A percentile compares a stretch with the other conserved stretches of the same genome.
phyloP scores from a whole-genome alignment of 306 rosid genomes.

The Pterocarpus macrocarpus region DNA sequence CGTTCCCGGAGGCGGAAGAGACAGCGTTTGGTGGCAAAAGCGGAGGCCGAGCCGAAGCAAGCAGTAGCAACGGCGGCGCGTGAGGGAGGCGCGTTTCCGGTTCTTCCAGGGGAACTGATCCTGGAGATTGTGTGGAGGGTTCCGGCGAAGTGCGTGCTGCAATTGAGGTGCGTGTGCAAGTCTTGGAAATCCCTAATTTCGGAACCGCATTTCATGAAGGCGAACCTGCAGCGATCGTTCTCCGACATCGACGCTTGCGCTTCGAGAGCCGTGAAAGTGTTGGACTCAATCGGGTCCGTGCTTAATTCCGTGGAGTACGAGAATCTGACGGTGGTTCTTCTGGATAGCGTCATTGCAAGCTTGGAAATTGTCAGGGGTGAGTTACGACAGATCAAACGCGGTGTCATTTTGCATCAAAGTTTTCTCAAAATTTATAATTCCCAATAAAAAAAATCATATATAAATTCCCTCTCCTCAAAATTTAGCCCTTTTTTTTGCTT shows the following conservation, averaged over 20 bases:
- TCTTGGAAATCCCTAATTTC: constrained; percentile 1
- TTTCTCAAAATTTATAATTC: neutral
- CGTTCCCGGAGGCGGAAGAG: neutral
- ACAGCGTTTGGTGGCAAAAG: neutral
- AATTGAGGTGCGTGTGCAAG: neutral
- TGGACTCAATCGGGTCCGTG: neutral
- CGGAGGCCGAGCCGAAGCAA: neutral
- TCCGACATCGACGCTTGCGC: neutral
- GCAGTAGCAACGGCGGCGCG: neutral
- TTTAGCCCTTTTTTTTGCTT: no score
- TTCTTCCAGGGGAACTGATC: neutral
- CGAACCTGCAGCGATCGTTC: neutral
- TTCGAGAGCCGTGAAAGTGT: neutral
- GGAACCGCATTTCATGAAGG: neutral
- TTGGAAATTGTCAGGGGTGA: neutral
- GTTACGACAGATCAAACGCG: neutral
- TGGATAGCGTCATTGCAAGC: neutral
- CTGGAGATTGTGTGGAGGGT: neutral
- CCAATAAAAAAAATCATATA: neutral
- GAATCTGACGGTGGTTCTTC: neutral
- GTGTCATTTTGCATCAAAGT: neutral
- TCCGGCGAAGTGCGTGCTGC: neutral
- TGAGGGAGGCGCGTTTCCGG: neutral
- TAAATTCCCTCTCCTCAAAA: no score
- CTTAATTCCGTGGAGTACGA: neutral